These are phyloP conservation scores for Cercospora brassicicola DNA, from an alignment of 2,329 filamentous ascomycete species.

Conservation along the genomic window DNA sequence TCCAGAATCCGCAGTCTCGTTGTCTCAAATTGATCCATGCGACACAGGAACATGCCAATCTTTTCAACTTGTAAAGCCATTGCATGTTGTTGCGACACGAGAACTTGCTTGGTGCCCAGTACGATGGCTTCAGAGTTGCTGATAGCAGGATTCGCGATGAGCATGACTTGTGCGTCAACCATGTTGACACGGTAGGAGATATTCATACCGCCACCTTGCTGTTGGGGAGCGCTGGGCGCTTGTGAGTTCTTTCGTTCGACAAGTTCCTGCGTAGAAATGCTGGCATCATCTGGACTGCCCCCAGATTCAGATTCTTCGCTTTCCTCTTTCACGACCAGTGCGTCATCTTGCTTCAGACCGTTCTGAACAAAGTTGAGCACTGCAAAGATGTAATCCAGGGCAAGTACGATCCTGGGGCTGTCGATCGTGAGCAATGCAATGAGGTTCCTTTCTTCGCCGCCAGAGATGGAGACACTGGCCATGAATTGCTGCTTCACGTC, in stretches of 20 bases:
- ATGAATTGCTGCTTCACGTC: slow-evolving; percentile 93
- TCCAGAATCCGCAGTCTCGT: slow-evolving; percentile 89
- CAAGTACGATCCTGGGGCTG: slow-evolving; percentile 91
- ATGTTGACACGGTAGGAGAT: slow-evolving; percentile 89
- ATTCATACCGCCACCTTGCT: slow-evolving; percentile 59
- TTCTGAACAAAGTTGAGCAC: slow-evolving; percentile 78
- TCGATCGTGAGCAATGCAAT: slow-evolving; percentile 93
- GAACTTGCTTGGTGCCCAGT: slow-evolving; percentile 85
- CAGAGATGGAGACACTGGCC: slow-evolving; percentile 92
- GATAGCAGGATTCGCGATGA: slow-evolving; percentile 91
- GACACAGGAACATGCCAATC: slow-evolving; percentile 96
- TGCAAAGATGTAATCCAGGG: slow-evolving; percentile 91
- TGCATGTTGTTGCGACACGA: slow-evolving; percentile 90
- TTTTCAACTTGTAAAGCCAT: slow-evolving; percentile 90
- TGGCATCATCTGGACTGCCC: slow-evolving; percentile 51
- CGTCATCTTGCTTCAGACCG: slow-evolving; percentile 59
- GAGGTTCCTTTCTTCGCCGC: slow-evolving; percentile 74
- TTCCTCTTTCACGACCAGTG: slow-evolving; percentile 63
- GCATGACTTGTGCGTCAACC: slow-evolving; percentile 92
- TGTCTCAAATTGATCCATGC: slow-evolving; percentile 96
- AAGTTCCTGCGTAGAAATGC: slow-evolving; percentile 35
- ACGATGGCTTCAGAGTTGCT: slow-evolving; percentile 94
- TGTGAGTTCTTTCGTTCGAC: slow-evolving; percentile 28
- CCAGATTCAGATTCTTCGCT: slow-evolving; percentile 49
- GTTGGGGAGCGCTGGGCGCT: slow-evolving; percentile 34